Evolutionary conservation across 768 basidiomycete genomes (phyloP).

Genomic region (Holtermannia corniformis): DNA sequence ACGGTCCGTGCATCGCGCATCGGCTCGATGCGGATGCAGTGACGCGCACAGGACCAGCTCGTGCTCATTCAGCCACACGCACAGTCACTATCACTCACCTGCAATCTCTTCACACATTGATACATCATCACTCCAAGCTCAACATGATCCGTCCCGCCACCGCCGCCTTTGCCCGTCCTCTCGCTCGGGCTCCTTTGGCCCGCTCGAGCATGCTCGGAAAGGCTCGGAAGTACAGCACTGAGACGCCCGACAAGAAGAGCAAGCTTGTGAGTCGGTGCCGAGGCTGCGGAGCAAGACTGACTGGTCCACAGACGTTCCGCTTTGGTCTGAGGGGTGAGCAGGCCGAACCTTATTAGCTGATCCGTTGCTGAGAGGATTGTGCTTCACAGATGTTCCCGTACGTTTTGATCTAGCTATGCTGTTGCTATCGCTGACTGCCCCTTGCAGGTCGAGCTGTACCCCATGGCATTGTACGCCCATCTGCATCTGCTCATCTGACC

Average conservation of each 20-base stretch:
- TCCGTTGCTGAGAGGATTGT: not conserved
- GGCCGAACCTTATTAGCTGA: not conserved
- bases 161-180: conserved; percentile 9
- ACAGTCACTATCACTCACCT: not conserved
- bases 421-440: not conserved
- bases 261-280: conserved; percentile 32
- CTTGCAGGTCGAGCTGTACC: conserved; percentile 38
- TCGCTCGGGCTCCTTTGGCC: conserved; percentile 5
- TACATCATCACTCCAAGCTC: conserved; percentile 10
- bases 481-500: no score
- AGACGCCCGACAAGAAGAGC: conserved; percentile 29
- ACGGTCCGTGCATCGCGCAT: no score
- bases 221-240: conserved; percentile 18
- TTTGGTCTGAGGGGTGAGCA: conserved; percentile 34
- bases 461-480: conserved; percentile 39
- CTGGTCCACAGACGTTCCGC: conserved; percentile 31
- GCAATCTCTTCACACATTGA: conserved; percentile 17
- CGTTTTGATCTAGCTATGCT: not conserved
- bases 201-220: conserved; percentile 1
- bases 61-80: not conserved
- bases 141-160: not conserved
- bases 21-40: no score
- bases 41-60: not conserved
- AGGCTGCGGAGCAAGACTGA: not conserved
- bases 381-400: not conserved